Evolutionary conservation across 108 stramenopile genomes (phyloP).

Genomic region (Pseudonitzschia delicatissima): DNA sequence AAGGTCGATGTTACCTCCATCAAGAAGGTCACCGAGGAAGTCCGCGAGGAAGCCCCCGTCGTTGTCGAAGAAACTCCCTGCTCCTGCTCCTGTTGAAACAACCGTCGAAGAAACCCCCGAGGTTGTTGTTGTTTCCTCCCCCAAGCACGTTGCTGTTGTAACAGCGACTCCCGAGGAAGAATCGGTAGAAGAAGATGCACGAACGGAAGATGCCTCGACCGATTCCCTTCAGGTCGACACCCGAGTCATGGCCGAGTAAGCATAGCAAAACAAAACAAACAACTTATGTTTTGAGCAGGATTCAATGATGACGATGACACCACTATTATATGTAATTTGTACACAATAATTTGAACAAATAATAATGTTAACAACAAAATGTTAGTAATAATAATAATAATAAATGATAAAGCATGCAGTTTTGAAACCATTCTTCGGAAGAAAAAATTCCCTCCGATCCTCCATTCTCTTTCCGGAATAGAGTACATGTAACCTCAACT

Average conservation of each 20-base stretch:
- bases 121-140: background rate
- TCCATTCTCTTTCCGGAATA: too few species aligned
- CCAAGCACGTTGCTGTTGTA: background rate
- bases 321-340: background rate
- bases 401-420: too few species aligned
- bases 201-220: background rate
- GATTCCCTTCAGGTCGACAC: too few species aligned
- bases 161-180: background rate
- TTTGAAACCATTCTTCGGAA: too few species aligned
- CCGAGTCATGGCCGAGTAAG: slow-evolving; percentile 9
- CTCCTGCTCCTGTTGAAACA: background rate
- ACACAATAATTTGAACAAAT: background rate
- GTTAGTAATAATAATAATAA: too few species aligned
- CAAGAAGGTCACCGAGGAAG: background rate
- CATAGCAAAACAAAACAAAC: background rate
- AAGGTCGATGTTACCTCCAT: too few species aligned
- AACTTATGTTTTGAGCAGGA: background rate
- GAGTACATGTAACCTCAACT: too few species aligned
- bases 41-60: background rate
- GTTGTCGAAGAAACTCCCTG: background rate
- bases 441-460: too few species aligned
- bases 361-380: background rate
- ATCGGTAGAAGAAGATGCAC: background rate
- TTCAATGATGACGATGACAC: background rate
- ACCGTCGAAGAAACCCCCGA: background rate